phyloP scores from a whole-genome alignment of 2,329 filamentous ascomycete species.

The Colletotrichum chrysophilum region DNA sequence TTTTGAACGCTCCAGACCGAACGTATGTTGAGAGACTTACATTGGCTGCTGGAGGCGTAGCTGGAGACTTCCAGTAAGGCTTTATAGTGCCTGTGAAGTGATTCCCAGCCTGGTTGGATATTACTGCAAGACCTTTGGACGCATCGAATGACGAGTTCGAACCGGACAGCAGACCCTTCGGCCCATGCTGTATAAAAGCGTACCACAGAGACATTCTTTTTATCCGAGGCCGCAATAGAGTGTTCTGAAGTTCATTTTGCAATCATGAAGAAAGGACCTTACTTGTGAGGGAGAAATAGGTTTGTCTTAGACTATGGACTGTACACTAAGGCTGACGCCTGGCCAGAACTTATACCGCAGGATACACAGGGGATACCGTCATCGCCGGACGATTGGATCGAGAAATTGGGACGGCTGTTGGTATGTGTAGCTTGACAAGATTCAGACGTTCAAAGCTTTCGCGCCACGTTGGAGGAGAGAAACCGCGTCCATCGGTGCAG shows the following conservation, averaged over 20 bases:
- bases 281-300: not conserved
- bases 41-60: not conserved
- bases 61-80: rapidly evolving
- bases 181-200: not conserved
- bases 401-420: not conserved
- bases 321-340: not conserved
- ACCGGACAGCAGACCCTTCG: no score
- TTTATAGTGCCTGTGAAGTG: not conserved
- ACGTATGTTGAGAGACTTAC: no score
- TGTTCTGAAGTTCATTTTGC: no score
- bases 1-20: no score
- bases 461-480: rapidly evolving
- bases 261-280: not conserved
- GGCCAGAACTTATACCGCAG: rapidly evolving
- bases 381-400: not conserved
- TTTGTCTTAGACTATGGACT: not conserved
- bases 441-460: not conserved
- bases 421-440: not conserved
- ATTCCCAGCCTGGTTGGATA: not conserved
- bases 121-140: not conserved
- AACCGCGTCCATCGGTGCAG: no score
- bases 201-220: not conserved
- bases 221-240: not conserved
- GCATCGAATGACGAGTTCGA: rapidly evolving
- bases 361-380: rapidly evolving